Percentiles rank a stretch among this genome's conserved stretches.
Evolutionary conservation across 768 basidiomycete species (phyloP).

Genomic region (Termitomyces sp.): DNA sequence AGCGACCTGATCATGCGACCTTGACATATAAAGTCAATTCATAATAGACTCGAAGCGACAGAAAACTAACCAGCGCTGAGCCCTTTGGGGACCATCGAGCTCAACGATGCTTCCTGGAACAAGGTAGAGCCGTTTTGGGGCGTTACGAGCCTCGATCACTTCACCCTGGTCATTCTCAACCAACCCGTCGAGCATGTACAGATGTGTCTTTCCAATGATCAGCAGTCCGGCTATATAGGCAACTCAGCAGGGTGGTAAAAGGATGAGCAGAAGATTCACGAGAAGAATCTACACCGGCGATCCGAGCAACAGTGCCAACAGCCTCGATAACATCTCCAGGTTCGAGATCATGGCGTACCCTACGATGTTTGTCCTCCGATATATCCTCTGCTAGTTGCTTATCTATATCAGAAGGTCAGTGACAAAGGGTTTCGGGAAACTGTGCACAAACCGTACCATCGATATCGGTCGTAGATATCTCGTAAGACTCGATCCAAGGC

Average conservation of each 20-base stretch:
- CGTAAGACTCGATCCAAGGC: conserved; percentile 70
- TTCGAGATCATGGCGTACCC: conserved; percentile 82
- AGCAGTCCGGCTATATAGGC: conserved; percentile 65
- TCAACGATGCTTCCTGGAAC: conserved; percentile 83
- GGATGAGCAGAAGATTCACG: conserved; percentile 44
- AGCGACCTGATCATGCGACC: conserved; percentile 75
- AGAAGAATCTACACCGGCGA: conserved; percentile 88
- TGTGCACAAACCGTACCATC: conserved; percentile 38
- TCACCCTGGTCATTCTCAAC: conserved; percentile 85
- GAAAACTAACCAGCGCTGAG: conserved; percentile 67
- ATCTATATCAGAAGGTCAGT: conserved; percentile 24
- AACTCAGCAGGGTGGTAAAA: neutral
- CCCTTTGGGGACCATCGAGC: conserved; percentile 71
- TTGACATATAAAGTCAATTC: conserved; percentile 21
- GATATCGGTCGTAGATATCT: conserved; percentile 55
- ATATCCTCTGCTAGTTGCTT: conserved; percentile 70
- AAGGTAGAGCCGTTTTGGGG: conserved; percentile 73
- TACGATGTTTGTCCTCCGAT: conserved; percentile 81
- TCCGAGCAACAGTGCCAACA: conserved; percentile 78
- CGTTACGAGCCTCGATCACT: conserved; percentile 82
- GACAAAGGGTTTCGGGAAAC: neutral
- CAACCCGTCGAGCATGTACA: conserved; percentile 89
- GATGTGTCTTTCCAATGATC: conserved; percentile 77
- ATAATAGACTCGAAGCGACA: neutral
- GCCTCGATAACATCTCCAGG: conserved; percentile 88